Evolutionary conservation across 805 yeast genomes (phyloP), one percentile per base, ranked within the genome.

Genomic region (Sugiyamaella floridensis): DNA sequence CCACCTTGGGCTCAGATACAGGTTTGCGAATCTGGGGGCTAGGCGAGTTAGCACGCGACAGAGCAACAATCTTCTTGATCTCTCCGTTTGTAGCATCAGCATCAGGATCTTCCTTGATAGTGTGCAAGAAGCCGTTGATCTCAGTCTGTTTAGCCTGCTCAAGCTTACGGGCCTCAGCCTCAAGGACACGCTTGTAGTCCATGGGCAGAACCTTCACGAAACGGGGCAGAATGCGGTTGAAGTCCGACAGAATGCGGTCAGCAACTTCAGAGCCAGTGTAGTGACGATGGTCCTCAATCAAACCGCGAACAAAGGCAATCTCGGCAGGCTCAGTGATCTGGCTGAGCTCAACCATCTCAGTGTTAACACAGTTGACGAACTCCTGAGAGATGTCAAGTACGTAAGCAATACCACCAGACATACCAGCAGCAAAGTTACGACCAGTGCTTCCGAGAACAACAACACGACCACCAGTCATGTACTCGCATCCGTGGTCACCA

Each of bases 391-490:
- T 86, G 63, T 90, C 96, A 63, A 92, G 77, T 55, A 95, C 97
- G 67, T 92, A 92, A 14, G 97, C 95, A 70, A 93, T 92, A 81
- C 99, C 99, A 73, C 99, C 99, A 63, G 97, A 90, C 86, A 93
- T 93, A 76, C 99, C 99, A 52, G 99, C 96, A 55, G 83, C 97
- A 68, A 86, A 86, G 76, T 89, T 85, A 58, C 97, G 82, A 54
- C 96, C 97, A 63, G 96, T 87, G 55, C 82, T 73, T 46, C 97
- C 96, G 61, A 92, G 79, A 47, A 92, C 89, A 66, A 92, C 89
- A 57, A 93, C 96, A 64, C 98, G 82, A 68, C 99, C 99, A 70
- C 99, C 98, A 62, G 98, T 90, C 99, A 92, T 92, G 74, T 92
- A 92, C 74, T 92, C 99, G 75, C 97, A 92, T 49, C 99, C 99